Base-by-base conservation (phyloP, 768 basidiomycete species). In the Russula sp. region DNA sequence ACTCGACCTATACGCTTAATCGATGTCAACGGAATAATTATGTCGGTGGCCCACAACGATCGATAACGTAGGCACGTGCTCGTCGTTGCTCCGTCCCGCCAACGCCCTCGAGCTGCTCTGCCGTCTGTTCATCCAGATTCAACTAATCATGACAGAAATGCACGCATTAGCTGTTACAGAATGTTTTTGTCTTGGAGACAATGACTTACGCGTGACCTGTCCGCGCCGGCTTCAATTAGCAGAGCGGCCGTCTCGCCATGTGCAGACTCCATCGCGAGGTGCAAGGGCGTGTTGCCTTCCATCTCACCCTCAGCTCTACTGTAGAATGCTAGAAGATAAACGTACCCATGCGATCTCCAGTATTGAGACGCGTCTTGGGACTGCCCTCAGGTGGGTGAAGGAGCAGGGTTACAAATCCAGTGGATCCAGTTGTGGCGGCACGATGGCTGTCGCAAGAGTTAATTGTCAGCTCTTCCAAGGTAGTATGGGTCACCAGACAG, bases 211-310 rank as follows among this genome's bases (percentile, higher is more conserved):
- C 92, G 82, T 68, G 83, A 83, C 34, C 96, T 86, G 79, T 98
- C 96, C 9, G 95, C 95, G 22, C 96, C 96, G 52, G 93, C 95
- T 73, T 96, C 92, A 64, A 99, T 96, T 57, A 99, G 81, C 56
- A 90, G 74, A 2, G 94, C 90, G 11, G 96, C 96, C 18, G 87
- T 90, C 72, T 93, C 88, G 16, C 92, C 96, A 72, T 98, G 91
- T 20, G 88, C 96, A 59, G 91, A 94, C 71, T 99, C 96, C 88
- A 99, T 90, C 20, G 96, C 95, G 36, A 99, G 84, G 80, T 99
- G 97, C 42, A 99, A 78, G 2, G 97, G 94, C 2, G 97, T 98
- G 72, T 98, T 97, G 57, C 96, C 95, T 91, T 55, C 9, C 16
- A 30, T 30, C 24, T 13, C 38, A 5, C 10, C 11, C 26, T 60